Evolutionary conservation across 305 asterid genomes (phyloP).

Genomic region (Fraxinus ornus): DNA sequence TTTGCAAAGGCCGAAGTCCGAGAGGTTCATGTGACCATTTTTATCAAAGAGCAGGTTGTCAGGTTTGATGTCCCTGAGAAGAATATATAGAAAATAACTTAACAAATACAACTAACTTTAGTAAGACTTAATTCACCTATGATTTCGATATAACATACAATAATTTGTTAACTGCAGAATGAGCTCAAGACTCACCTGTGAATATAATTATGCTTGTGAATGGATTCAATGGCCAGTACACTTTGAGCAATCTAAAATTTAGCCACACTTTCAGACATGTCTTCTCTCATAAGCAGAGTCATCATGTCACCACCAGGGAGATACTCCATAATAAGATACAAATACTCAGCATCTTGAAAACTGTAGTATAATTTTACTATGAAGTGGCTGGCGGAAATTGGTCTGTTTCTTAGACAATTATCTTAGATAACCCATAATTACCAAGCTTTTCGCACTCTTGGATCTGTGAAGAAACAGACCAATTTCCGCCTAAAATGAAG

Average conservation of each 20-base stretch:
- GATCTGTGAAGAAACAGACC: not conserved
- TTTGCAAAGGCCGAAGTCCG: constrained; percentile 98
- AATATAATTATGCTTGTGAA: constrained; percentile 87
- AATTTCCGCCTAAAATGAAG: not conserved
- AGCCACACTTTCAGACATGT: constrained; percentile 79
- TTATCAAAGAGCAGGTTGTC: constrained; percentile 94
- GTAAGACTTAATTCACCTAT: constrained; percentile 1
- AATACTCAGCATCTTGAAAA: constrained; percentile 87
- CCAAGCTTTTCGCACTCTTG: not conserved
- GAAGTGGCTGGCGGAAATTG: constrained; percentile 59
- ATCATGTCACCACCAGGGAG: constrained; percentile 98
- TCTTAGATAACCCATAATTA: not conserved
- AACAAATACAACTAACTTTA: constrained; percentile 16
- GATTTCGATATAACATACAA: constrained; percentile 12
- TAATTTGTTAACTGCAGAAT: not conserved
- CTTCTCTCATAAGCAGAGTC: constrained; percentile 92
- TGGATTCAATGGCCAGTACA: constrained; percentile 89
- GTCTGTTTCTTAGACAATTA: no score
- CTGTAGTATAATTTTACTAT: constrained; percentile 83
- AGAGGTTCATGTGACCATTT: constrained; percentile 93
- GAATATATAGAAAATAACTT: constrained; percentile 12
- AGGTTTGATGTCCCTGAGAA: constrained; percentile 88
- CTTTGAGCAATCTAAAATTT: constrained; percentile 90
- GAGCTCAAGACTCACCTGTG: constrained; percentile 57
- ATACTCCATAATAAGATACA: constrained; percentile 90